Evolutionary conservation across 2,329 filamentous ascomycete genomes (phyloP).

Genomic region (Cercospora sesami): DNA sequence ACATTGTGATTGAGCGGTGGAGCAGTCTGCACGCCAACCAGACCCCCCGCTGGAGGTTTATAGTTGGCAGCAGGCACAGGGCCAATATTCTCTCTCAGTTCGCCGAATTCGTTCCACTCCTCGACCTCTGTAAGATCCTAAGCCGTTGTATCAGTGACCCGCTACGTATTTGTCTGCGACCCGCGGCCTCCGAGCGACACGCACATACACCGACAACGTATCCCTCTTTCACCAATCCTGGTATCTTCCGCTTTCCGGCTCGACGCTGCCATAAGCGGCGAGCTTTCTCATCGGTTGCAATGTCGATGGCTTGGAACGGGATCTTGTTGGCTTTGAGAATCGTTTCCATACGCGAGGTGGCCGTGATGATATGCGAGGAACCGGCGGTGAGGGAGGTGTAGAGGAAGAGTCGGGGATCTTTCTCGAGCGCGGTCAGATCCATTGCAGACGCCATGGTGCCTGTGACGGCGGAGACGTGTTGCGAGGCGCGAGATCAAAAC

Average conservation of each 20-base stretch:
- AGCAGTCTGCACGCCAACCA: constrained; percentile 32
- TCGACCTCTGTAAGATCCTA: constrained; percentile 93
- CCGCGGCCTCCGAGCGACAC: constrained; percentile 4
- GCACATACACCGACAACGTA: constrained; percentile 76
- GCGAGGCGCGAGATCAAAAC: neutral
- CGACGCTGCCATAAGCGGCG: constrained; percentile 85
- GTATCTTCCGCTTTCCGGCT: constrained; percentile 82
- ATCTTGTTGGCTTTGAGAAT: constrained; percentile 94
- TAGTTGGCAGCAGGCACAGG: constrained; percentile 46
- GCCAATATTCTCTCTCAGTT: constrained; percentile 80
- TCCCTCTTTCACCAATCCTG: constrained; percentile 83
- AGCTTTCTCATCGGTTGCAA: constrained; percentile 85
- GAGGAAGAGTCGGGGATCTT: constrained; percentile 69
- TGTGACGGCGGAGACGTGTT: constrained; percentile 1
- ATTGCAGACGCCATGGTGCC: constrained; percentile 25
- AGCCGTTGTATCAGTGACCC: neutral
- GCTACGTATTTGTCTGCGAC: neutral
- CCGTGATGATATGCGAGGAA: constrained; percentile 93
- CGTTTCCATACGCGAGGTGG: constrained; percentile 91
- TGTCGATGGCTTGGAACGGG: constrained; percentile 88
- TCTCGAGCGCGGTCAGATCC: constrained; percentile 48
- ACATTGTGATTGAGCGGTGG: constrained; percentile 26
- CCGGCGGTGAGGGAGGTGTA: constrained; percentile 95
- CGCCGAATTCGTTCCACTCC: constrained; percentile 99
- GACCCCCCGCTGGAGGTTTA: constrained; percentile 32